Evolutionary conservation across 257 asterid species (phyloP).

Genomic region (Solanum stenotomum): DNA sequence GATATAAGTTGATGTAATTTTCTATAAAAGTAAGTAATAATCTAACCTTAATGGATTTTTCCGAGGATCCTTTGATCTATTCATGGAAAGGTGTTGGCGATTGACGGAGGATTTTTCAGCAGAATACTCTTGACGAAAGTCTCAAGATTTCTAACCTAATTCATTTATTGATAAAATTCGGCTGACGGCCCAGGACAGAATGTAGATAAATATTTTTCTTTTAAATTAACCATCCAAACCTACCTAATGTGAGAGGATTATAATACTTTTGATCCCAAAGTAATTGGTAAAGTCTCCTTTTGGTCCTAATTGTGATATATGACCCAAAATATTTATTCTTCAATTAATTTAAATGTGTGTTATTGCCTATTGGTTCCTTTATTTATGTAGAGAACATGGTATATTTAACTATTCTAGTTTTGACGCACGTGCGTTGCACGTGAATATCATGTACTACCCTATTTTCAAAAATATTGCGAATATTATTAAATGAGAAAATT

Average conservation of each 20-base stretch:
- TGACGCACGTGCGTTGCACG: too few species aligned
- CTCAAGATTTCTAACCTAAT: background rate
- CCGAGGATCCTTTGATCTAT: background rate
- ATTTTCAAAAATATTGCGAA: too few species aligned
- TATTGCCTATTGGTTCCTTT: background rate
- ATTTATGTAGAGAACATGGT: too few species aligned
- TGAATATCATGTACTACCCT: too few species aligned
- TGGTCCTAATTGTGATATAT: background rate
- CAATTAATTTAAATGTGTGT: background rate
- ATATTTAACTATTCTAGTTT: too few species aligned
- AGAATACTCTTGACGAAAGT: background rate
- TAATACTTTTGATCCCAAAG: background rate
- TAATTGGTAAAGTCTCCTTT: background rate
- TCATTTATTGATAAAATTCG: background rate
- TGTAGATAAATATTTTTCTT: background rate
- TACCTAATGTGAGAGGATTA: background rate
- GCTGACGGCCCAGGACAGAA: fast-evolving
- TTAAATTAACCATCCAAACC: background rate
- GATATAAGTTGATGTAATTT: background rate
- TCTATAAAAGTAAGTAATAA: background rate
- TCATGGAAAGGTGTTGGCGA: background rate
- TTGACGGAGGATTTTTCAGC: background rate
- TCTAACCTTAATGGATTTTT: background rate
- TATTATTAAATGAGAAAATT: too few species aligned
- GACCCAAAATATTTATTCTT: background rate